These are phyloP conservation scores for Penicillium argentinense DNA, from an alignment of 495 filamentous ascomycete species.

Conservation along the genomic window DNA sequence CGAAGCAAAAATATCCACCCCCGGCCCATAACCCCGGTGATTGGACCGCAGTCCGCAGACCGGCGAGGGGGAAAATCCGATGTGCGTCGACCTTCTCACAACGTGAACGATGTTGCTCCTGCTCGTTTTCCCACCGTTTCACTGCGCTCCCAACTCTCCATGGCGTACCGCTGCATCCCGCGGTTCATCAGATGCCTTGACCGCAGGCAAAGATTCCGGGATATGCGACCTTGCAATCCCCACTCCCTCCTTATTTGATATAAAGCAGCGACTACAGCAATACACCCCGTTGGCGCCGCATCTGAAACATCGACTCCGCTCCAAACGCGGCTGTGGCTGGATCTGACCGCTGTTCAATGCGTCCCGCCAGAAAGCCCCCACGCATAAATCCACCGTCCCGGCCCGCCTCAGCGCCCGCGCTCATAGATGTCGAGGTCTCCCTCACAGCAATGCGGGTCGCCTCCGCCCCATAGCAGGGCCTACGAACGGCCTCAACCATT, in stretches of 20 bases:
- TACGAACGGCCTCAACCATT: slow-evolving; percentile 7
- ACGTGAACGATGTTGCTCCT: neutral
- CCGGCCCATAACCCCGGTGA: slow-evolving; percentile 7
- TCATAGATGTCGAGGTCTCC: slow-evolving; percentile 29
- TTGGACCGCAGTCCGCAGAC: slow-evolving; percentile 4
- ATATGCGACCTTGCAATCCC: slow-evolving; percentile 20
- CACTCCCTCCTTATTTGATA: slow-evolving; percentile 4
- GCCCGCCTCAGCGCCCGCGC: slow-evolving; percentile 11
- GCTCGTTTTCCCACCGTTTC: neutral
- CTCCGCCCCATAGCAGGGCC: slow-evolving; percentile 16
- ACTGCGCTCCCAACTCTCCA: neutral
- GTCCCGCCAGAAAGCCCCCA: no score
- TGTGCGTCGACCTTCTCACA: slow-evolving; percentile 4
- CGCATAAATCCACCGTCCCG: slow-evolving; percentile 11
- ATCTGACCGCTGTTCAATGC: slow-evolving; percentile 23
- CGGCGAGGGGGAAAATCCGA: slow-evolving; percentile 11
- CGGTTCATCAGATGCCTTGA: slow-evolving; percentile 23
- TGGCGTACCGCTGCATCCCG: slow-evolving; percentile 7
- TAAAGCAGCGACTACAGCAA: slow-evolving; percentile 7
- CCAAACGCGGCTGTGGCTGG: slow-evolving; percentile 17
- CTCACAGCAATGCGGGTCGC: slow-evolving; percentile 22
- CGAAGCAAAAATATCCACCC: slow-evolving; percentile 2
- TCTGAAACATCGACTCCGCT: slow-evolving; percentile 12
- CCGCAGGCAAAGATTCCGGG: slow-evolving; percentile 18
- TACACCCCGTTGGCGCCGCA: no score